phyloP scores from a whole-genome alignment of 2,329 filamentous ascomycete species.

The Ascochyta clinopodiicola region DNA sequence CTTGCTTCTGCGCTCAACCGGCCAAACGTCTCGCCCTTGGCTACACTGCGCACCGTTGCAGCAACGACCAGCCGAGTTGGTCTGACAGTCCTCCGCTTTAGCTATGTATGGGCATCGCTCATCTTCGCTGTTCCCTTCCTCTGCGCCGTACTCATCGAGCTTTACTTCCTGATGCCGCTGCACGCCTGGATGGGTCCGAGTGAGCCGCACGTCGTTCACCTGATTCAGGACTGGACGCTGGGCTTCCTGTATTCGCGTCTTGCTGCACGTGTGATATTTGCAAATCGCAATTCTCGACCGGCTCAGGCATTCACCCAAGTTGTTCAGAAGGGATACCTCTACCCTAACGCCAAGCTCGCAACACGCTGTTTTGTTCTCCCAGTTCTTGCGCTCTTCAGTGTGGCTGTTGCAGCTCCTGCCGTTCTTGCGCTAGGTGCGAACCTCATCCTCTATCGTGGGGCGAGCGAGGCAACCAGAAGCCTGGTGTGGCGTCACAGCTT shows the following conservation, averaged over 20 bases:
- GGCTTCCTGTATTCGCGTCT: conserved; percentile 91
- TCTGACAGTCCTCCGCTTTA: conserved; percentile 58
- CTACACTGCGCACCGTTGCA: conserved; percentile 35
- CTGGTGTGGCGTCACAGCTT: conserved; percentile 73
- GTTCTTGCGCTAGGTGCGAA: conserved; percentile 62
- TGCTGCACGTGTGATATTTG: conserved; percentile 70
- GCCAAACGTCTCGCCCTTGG: conserved; percentile 39
- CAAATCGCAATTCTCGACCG: conserved; percentile 72
- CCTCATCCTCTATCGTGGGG: conserved; percentile 43
- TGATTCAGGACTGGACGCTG: conserved; percentile 93
- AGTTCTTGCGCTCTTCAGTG: conserved; percentile 64
- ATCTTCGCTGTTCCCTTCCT: conserved; percentile 81
- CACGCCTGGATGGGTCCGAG: conserved; percentile 70
- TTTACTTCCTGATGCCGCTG: conserved; percentile 86
- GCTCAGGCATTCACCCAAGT: conserved; percentile 78
- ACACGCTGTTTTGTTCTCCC: conserved; percentile 90
- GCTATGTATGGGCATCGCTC: conserved; percentile 79
- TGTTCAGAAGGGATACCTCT: conserved; percentile 72
- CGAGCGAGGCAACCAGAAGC: conserved; percentile 58
- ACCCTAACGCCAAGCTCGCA: conserved; percentile 78
- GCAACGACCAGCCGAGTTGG: conserved; percentile 36
- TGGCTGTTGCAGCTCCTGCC: conserved; percentile 71
- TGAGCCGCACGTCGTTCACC: conserved; percentile 74
- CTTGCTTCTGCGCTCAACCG: conserved; percentile 40
- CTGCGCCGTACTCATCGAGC: conserved; percentile 79